These are phyloP conservation scores for Akebia trifoliata DNA, from an alignment of 164 flowering plant genomes.

Conservation along the genomic window DNA sequence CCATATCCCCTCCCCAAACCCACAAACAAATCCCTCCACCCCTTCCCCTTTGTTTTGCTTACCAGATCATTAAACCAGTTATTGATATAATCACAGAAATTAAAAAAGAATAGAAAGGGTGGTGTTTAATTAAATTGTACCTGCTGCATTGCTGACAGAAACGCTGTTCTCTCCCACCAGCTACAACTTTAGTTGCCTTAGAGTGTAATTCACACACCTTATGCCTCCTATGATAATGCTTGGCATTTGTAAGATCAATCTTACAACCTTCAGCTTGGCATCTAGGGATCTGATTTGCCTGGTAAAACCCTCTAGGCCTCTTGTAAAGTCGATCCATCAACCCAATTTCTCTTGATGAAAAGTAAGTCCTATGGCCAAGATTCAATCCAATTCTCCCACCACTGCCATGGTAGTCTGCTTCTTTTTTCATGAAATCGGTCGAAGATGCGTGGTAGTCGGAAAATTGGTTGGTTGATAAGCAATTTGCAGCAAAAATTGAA, in stretches of 20 bases:
- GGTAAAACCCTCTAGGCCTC: slow-evolving; percentile 25
- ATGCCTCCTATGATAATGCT: slow-evolving; percentile 29
- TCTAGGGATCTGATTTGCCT: slow-evolving; percentile 19
- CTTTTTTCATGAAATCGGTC: slow-evolving; percentile 15
- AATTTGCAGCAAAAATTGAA: neutral
- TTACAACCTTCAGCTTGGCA: slow-evolving; percentile 34
- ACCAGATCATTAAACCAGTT: too few species aligned
- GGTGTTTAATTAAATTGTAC: slow-evolving; percentile 6
- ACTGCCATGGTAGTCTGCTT: slow-evolving; percentile 5
- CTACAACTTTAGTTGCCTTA: slow-evolving; percentile 26
- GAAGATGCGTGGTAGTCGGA: slow-evolving; percentile 12
- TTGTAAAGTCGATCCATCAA: slow-evolving; percentile 20
- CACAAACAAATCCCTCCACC: too few species aligned
- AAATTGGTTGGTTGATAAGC: slow-evolving; percentile 7
- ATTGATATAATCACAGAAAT: too few species aligned
- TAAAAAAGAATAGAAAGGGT: too few species aligned
- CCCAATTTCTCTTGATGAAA: slow-evolving; percentile 24
- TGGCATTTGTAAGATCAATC: slow-evolving; percentile 23
- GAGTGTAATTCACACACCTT: slow-evolving; percentile 31
- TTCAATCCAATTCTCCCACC: slow-evolving; percentile 23
- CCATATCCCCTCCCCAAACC: too few species aligned
- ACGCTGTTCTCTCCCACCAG: slow-evolving; percentile 24
- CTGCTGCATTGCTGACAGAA: slow-evolving; percentile 36
- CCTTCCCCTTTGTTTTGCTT: too few species aligned
- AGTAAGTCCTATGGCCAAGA: slow-evolving; percentile 28